Base-by-base conservation (phyloP, 805 yeast genomes). In the Naumovozyma castellii region DNA sequence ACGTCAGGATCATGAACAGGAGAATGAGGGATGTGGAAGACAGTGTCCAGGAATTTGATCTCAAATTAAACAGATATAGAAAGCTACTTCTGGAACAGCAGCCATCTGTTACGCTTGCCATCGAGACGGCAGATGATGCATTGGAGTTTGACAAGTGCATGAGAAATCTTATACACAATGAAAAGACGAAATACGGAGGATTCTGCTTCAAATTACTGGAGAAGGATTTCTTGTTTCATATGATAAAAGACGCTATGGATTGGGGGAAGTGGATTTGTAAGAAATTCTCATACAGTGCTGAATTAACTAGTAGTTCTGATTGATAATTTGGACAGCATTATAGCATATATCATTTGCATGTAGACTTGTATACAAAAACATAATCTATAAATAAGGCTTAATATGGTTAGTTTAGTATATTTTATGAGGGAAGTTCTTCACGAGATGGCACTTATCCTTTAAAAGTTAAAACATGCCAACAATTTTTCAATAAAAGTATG, bases 1-100 rank as follows among this genome's bases (percentile, higher is more conserved):
- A 83, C 52, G 63, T 78, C 34, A 61, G 82, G 16, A 62, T 78
- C 32, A 57, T 83, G 22, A 70, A 70, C 25, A 70, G 73, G 17
- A 77, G 81, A 47, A 70, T 83, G 35, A 69, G 74, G 34, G 92
- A 83, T 49, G 79, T 81, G 5, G 84, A 79, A 48, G 78, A 77
- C 19, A 69, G 78, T 34, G 68, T 76, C 40, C 62, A 67, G 35
- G 55, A 67, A 29, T 74, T 75, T 57, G 61, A 60, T 34, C 31
- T 39, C 2, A 59, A 59, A 35, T 20, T 59, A 18, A 42, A 39
- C 2, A 40, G 47, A 1, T 44, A 57, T 18, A 45, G 47, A 28
- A 43, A 42, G 12, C 35, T 42, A 5, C 40, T 47, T 13, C 38
- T 42, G 3, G 41, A 50, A 18, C 43, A 45, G 16, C 25, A 38